These are phyloP conservation scores for Leucosporidium scottii DNA, from an alignment of 768 basidiomycete genomes.

Conservation along the genomic window DNA sequence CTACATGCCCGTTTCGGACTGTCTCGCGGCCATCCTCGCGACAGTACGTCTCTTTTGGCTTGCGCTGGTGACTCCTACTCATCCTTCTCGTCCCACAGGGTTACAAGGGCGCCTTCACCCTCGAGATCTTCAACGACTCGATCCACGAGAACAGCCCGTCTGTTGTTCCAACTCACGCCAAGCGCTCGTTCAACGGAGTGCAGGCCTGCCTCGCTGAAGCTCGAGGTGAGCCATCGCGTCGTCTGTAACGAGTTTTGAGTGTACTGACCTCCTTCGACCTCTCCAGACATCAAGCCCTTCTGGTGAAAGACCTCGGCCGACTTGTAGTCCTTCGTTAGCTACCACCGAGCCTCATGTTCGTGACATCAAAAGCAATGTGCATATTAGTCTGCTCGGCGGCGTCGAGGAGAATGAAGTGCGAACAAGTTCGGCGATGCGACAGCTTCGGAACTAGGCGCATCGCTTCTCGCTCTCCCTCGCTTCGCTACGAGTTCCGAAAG, in stretches of 20 bases:
- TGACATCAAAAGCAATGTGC: too few relatives aligned
- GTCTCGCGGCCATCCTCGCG: conserved; percentile 45
- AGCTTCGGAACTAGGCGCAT: too few relatives aligned
- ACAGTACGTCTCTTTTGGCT: background rate
- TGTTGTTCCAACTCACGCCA: background rate
- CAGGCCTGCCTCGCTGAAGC: conserved; percentile 9
- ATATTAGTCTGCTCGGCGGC: too few relatives aligned
- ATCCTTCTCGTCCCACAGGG: conserved; percentile 12
- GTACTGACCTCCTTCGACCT: background rate
- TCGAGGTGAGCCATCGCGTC: background rate
- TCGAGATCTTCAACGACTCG: conserved; percentile 42
- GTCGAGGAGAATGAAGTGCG: too few relatives aligned
- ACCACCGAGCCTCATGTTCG: too few relatives aligned
- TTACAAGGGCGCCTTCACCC: conserved; percentile 42
- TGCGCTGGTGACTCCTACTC: background rate
- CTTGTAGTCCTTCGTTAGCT: too few relatives aligned
- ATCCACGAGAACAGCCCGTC: background rate
- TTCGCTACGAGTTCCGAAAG: too few relatives aligned
- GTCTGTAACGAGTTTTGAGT: too few relatives aligned
- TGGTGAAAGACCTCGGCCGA: too few relatives aligned
- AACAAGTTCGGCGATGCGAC: too few relatives aligned
- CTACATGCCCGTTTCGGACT: conserved; percentile 50
- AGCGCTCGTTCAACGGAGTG: conserved; percentile 7
- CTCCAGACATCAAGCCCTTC: background rate
- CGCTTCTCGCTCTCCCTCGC: too few relatives aligned